phyloP scores from a whole-genome alignment of 2,329 filamentous ascomycete species.

The Aspergillus caelatus region DNA sequence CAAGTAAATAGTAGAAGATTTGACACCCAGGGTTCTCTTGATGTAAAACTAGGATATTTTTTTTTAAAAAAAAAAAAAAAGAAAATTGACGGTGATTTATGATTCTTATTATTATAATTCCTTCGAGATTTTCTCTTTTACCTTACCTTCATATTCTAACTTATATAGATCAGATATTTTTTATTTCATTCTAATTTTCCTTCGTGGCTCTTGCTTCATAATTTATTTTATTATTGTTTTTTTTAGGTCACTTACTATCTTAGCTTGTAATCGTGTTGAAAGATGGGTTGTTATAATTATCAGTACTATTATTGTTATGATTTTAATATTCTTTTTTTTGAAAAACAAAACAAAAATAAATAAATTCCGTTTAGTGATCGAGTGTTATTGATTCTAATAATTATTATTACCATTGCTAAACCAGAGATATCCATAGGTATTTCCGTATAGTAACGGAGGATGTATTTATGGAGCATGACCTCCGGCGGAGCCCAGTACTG shows the following conservation, averaged over 20 bases:
- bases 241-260: conserved; percentile 5
- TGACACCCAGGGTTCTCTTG: neutral
- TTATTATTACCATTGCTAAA: conserved; percentile 6
- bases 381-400: neutral
- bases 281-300: conserved; percentile 10
- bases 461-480: conserved; percentile 7
- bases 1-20: neutral
- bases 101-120: neutral
- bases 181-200: neutral
- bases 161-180: conserved; percentile 3
- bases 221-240: neutral
- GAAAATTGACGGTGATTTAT: neutral
- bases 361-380: neutral
- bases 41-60: neutral
- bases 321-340: neutral
- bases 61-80: neutral
- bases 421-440: conserved; percentile 3
- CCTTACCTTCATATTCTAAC: no score
- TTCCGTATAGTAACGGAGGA: conserved; percentile 3
- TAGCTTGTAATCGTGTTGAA: conserved; percentile 1
- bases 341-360: neutral
- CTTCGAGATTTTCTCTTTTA: neutral
- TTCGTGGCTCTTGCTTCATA: neutral
- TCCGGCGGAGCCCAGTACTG: neutral
- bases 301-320: conserved; percentile 1